phyloP scores from a whole-genome alignment of 192 early-diverging fungal species.

The Umbelopsis sp. region DNA sequence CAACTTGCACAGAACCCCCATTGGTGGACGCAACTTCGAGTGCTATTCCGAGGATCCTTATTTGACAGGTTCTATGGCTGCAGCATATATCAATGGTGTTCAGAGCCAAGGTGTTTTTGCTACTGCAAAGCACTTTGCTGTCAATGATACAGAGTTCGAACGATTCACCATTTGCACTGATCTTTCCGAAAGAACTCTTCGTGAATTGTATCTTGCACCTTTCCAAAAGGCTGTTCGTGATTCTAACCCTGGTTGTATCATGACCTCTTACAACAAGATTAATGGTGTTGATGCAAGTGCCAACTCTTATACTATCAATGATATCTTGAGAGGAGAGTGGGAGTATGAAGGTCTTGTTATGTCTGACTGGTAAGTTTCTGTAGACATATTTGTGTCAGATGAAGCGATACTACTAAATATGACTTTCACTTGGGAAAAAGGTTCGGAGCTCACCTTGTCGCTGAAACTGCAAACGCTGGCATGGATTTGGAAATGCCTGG shows the following conservation, averaged over 20 bases:
- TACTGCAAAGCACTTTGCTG: conserved; percentile 62
- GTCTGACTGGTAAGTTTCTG: conserved; percentile 5
- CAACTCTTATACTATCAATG: not conserved
- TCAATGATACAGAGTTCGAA: conserved; percentile 36
- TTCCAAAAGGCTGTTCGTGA: conserved; percentile 8
- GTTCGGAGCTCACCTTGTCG: not conserved
- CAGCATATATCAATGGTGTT: conserved; percentile 49
- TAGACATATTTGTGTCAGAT: not conserved
- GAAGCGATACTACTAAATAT: not conserved
- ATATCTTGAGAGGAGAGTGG: conserved; percentile 12
- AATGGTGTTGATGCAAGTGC: not conserved
- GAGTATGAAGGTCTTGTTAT: conserved; percentile 1
- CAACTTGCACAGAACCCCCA: conserved; percentile 19
- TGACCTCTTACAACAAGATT: conserved; percentile 9
- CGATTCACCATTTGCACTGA: not conserved
- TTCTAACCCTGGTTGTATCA: conserved; percentile 5
- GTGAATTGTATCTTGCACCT: not conserved
- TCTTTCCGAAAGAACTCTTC: not conserved
- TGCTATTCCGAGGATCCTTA: conserved; percentile 47
- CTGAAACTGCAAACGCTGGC: not conserved
- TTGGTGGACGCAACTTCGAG: conserved; percentile 20
- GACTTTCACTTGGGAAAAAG: not conserved
- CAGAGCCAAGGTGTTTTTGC: conserved; percentile 55
- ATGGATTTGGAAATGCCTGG: conserved; percentile 39
- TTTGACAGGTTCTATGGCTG: conserved; percentile 49